These are phyloP conservation scores for Myriosclerotinia duriaeana DNA, from an alignment of 2,329 filamentous ascomycete species.

Conservation along the genomic window DNA sequence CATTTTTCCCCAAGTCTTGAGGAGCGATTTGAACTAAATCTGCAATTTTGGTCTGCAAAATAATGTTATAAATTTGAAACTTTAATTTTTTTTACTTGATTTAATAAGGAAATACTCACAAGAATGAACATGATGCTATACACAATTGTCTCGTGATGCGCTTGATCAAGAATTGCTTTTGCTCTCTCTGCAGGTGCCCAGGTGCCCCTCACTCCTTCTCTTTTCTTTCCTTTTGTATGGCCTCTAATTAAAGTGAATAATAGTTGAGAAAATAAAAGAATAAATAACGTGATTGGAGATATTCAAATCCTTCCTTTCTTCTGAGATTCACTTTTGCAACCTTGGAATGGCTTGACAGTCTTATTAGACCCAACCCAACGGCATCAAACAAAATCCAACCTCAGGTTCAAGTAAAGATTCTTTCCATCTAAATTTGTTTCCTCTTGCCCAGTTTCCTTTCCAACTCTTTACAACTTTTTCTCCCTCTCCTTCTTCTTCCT, in stretches of 20 bases:
- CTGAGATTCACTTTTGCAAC: background rate
- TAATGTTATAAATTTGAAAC: slow-evolving; percentile 20
- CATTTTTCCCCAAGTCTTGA: slow-evolving; percentile 81
- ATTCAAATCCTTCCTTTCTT: background rate
- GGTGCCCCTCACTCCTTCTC: no score
- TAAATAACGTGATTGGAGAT: no score
- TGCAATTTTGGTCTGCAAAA: slow-evolving; percentile 77
- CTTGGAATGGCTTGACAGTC: no score
- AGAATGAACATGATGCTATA: slow-evolving; percentile 49
- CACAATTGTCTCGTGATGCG: background rate
- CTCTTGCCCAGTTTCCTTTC: background rate
- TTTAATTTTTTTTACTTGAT: no score
- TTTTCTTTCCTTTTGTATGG: background rate
- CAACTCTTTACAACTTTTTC: background rate
- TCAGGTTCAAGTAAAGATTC: background rate
- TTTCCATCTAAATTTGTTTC: background rate
- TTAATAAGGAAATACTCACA: slow-evolving; percentile 41
- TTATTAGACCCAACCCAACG: no score
- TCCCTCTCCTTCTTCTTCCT: background rate
- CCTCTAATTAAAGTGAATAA: background rate
- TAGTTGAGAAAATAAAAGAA: no score
- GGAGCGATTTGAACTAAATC: slow-evolving; percentile 93
- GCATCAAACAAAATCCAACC: background rate
- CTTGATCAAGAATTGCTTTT: background rate
- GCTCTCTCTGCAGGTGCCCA: no score